Conservation (phyloP, 129 eudicot species). For the Arctium minus region DNA sequence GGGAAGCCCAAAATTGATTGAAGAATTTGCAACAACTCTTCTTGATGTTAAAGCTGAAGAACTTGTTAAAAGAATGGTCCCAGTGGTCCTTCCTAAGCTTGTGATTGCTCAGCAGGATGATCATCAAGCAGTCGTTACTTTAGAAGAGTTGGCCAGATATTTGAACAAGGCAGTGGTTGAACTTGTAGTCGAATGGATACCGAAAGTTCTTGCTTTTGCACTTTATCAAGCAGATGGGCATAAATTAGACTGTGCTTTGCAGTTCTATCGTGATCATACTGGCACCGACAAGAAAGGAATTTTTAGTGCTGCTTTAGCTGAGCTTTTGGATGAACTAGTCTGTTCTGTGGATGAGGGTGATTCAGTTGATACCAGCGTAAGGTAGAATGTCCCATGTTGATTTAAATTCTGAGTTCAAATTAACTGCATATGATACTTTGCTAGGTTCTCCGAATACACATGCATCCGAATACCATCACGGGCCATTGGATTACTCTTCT, state of each 20-base stretch:
- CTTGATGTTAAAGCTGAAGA: slow-evolving; percentile 66
- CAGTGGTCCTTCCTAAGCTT: slow-evolving; percentile 90
- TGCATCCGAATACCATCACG: neutral
- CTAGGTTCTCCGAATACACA: neutral
- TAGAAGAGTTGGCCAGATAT: slow-evolving; percentile 59
- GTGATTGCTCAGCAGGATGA: slow-evolving; percentile 62
- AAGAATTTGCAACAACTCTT: slow-evolving; percentile 84
- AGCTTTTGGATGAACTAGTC: slow-evolving; percentile 81
- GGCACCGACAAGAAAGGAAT: slow-evolving; percentile 66
- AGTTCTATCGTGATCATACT: slow-evolving; percentile 73
- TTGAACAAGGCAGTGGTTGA: slow-evolving; percentile 77
- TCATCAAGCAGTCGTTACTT: slow-evolving; percentile 50
- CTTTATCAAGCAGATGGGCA: slow-evolving; percentile 73
- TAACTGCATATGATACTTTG: neutral
- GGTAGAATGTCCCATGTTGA: slow-evolving; percentile 39
- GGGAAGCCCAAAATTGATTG: slow-evolving; percentile 62
- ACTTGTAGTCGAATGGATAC: slow-evolving; percentile 64
- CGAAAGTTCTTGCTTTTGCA: slow-evolving; percentile 94
- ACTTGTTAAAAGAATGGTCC: slow-evolving; percentile 77
- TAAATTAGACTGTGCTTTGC: slow-evolving; percentile 61
- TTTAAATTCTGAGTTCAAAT: slow-evolving; percentile 8
- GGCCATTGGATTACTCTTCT: neutral
- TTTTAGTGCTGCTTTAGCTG: slow-evolving; percentile 88
- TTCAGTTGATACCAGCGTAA: slow-evolving; percentile 55
- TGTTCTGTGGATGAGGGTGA: slow-evolving; percentile 80